These are phyloP conservation scores for Blastobotrys raffinosifermentans DNA, from an alignment of 1,139 yeast species.

Conservation along the genomic window DNA sequence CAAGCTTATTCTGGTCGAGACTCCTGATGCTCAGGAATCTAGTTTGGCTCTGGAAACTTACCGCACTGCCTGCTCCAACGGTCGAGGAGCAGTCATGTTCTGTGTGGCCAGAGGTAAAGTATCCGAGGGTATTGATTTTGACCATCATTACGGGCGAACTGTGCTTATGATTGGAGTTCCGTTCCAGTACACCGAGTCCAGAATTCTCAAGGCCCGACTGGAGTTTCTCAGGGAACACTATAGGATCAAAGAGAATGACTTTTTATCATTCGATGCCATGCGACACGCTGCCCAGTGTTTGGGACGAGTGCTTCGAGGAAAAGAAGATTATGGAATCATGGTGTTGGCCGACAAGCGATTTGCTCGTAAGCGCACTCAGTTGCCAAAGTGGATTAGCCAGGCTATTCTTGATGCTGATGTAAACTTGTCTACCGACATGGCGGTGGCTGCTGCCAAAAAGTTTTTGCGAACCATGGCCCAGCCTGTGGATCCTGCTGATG, in stretches of 20 bases:
- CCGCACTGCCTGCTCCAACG: constrained; percentile 93
- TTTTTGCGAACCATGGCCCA: constrained; percentile 91
- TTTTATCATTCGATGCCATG: constrained; percentile 97
- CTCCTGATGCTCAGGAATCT: constrained; percentile 99
- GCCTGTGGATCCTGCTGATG: constrained; percentile 85
- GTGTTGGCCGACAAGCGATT: constrained; percentile 93
- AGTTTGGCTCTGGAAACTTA: constrained; percentile 92
- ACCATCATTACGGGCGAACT: constrained; percentile 95
- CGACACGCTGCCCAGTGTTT: constrained; percentile 98
- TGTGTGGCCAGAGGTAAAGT: constrained; percentile 99
- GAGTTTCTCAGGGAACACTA: constrained; percentile 91
- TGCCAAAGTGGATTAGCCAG: constrained; percentile 97
- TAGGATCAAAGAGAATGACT: constrained; percentile 89
- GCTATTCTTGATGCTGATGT: constrained; percentile 87
- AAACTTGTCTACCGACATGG: constrained; percentile 95
- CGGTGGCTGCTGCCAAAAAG: constrained; percentile 88
- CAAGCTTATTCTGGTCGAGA: constrained; percentile 90
- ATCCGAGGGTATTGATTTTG: constrained; percentile 98
- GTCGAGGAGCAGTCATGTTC: constrained; percentile 91
- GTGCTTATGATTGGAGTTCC: constrained; percentile 99
- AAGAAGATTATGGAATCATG: constrained; percentile 98
- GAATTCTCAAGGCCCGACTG: constrained; percentile 87
- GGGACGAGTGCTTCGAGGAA: constrained; percentile 95
- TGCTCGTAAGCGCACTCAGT: constrained; percentile 73
- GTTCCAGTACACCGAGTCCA: constrained; percentile 95